phyloP scores from a whole-genome alignment of 495 filamentous ascomycete species.

The Annulohypoxylon moriforme region DNA sequence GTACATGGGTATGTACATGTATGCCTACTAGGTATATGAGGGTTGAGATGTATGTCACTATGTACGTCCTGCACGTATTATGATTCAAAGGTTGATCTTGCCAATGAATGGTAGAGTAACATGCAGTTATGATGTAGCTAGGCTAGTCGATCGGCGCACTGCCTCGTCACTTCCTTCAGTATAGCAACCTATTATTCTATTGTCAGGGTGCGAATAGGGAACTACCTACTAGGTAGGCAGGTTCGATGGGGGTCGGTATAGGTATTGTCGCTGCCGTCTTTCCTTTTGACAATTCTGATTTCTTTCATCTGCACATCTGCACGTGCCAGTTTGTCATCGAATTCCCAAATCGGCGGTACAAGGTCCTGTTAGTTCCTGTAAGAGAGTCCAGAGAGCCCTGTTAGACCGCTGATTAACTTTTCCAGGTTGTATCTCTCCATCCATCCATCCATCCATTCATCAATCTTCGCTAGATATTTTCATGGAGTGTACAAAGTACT shows the following conservation, averaged over 20 bases:
- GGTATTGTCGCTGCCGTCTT: not conserved
- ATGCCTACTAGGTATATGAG: too few species aligned
- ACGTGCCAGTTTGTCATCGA: not conserved
- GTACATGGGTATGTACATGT: not conserved
- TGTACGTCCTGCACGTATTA: conserved; percentile 5
- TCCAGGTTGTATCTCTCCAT: not conserved
- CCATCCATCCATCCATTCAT: not conserved
- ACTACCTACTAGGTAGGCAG: conserved; percentile 6
- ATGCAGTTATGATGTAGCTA: conserved; percentile 15
- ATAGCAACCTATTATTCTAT: not conserved
- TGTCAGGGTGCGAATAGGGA: not conserved
- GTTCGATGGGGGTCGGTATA: not conserved
- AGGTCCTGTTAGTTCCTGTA: too few species aligned
- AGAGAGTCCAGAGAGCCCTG: not conserved
- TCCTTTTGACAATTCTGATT: conserved; percentile 1
- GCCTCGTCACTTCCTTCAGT: conserved; percentile 1
- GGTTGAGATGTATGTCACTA: not conserved
- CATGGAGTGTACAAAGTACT: not conserved
- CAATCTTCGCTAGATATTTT: not conserved
- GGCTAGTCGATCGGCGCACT: conserved; percentile 17
- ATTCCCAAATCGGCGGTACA: conserved; percentile 2
- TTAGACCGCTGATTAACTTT: conserved; percentile 20
- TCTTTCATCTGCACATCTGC: conserved; percentile 4
- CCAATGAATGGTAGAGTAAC: not conserved
- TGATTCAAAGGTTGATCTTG: too few species aligned